These are phyloP conservation scores for Pyrenophora graminea DNA, from an alignment of 2,329 filamentous ascomycete species.

Conservation along the genomic window DNA sequence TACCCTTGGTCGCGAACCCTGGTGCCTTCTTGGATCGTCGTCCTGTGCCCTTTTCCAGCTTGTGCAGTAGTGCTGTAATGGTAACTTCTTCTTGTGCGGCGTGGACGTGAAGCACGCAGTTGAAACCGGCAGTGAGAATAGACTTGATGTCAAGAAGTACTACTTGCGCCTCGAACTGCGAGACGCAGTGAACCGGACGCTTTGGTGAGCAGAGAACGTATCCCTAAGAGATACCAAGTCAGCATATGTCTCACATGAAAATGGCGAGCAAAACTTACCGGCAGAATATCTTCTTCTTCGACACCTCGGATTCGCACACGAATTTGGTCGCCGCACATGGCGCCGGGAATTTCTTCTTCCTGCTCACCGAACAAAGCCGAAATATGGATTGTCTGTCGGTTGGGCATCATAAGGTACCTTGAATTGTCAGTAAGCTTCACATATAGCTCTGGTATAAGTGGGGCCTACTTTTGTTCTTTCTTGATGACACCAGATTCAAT, in stretches of 20 bases:
- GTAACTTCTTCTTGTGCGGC: slow-evolving; percentile 98
- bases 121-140: slow-evolving; percentile 93
- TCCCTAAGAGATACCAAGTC: slow-evolving; percentile 41
- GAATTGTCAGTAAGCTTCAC: slow-evolving; percentile 49
- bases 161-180: slow-evolving; percentile 93
- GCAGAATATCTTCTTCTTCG: slow-evolving; percentile 95
- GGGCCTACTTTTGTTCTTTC: slow-evolving; percentile 13
- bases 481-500: slow-evolving; percentile 71
- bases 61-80: slow-evolving; percentile 84
- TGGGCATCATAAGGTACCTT: slow-evolving; percentile 92
- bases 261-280: slow-evolving; percentile 50
- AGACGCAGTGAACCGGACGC: slow-evolving; percentile 88
- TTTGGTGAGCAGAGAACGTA: slow-evolving; percentile 96
- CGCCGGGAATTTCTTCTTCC: slow-evolving; percentile 83
- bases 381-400: slow-evolving; percentile 78
- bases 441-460: background rate
- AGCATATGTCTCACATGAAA: background rate
- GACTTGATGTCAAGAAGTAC: slow-evolving; percentile 91
- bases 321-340: slow-evolving; percentile 92
- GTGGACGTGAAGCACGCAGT: slow-evolving; percentile 97
- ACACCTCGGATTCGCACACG: slow-evolving; percentile 89
- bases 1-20: slow-evolving; percentile 80
- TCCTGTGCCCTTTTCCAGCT: slow-evolving; percentile 90
- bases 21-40: slow-evolving; percentile 93
- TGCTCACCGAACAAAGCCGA: slow-evolving; percentile 91